Conservation (phyloP, 1,139 yeast genomes). For the Hemisphaericaspora lyxosophila region DNA sequence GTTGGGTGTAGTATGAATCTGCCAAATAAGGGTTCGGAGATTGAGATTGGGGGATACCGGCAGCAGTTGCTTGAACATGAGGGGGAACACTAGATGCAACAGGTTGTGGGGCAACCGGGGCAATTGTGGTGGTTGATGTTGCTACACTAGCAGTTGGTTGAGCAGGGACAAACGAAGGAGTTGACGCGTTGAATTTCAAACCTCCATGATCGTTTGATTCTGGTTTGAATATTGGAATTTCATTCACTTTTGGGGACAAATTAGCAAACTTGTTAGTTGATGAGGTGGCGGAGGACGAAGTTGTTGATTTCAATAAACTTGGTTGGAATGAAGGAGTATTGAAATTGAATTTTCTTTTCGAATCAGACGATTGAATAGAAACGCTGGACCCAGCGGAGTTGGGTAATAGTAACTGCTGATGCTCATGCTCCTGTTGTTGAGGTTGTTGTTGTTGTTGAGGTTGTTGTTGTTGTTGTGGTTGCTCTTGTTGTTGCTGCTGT, state of each 20-base stretch:
- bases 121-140: not conserved
- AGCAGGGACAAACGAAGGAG: conserved; percentile 34
- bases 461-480: conserved; percentile 4
- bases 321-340: conserved; percentile 72
- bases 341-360: conserved; percentile 52
- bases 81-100: not conserved
- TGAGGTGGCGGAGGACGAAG: conserved; percentile 15
- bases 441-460: conserved; percentile 4
- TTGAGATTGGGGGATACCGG: conserved; percentile 3
- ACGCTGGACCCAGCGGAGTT: conserved; percentile 7
- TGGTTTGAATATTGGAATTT: conserved; percentile 60
- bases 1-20: conserved; percentile 2
- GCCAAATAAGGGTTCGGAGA: conserved; percentile 6
- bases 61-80: conserved; percentile 1
- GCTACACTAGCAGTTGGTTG: not conserved
- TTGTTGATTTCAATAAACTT: conserved; percentile 13
- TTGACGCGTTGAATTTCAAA: conserved; percentile 32
- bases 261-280: conserved; percentile 44
- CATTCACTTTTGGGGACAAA: conserved; percentile 55
- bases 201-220: conserved; percentile 12
- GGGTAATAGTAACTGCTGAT: too few relatives aligned
- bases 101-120: conserved; percentile 9
- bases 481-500: conserved; percentile 7
- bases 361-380: conserved; percentile 5
- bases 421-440: conserved; percentile 4